A percentile compares a stretch with the other conserved stretches of the same genome.
These are phyloP conservation scores for Ceratobasidium sp. DNA, from an alignment of 1,284 basidiomycete genomes.

Conservation along the genomic window DNA sequence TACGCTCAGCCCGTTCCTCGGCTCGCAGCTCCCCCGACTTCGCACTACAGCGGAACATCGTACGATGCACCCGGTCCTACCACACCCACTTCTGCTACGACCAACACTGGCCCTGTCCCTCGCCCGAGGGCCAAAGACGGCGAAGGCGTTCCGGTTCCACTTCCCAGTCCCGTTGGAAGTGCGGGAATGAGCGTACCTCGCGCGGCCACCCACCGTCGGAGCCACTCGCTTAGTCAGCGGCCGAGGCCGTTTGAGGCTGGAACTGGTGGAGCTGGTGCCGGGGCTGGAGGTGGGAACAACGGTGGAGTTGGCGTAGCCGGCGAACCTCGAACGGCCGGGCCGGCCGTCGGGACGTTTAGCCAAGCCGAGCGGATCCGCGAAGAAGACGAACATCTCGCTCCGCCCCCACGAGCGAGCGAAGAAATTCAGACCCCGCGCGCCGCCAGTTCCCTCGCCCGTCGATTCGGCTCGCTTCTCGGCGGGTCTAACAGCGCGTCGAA, in stretches of 20 bases:
- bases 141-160: slow-evolving; percentile 37
- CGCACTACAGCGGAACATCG: slow-evolving; percentile 82
- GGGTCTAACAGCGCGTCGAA: slow-evolving; percentile 54
- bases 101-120: slow-evolving; percentile 47
- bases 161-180: slow-evolving; percentile 25
- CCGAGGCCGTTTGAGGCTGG: slow-evolving; percentile 63
- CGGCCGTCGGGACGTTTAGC: slow-evolving; percentile 68
- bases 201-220: slow-evolving; percentile 55
- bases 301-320: slow-evolving; percentile 42
- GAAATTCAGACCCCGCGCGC: slow-evolving; percentile 1
- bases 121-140: slow-evolving; percentile 51
- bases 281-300: not conserved
- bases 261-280: slow-evolving; percentile 44
- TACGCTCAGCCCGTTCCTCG: slow-evolving; percentile 87
- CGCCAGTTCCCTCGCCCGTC: slow-evolving; percentile 63
- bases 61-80: slow-evolving; percentile 72
- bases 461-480: slow-evolving; percentile 77
- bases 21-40: slow-evolving; percentile 83
- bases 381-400: slow-evolving; percentile 49
- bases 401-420: slow-evolving; percentile 46
- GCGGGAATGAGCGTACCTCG: slow-evolving; percentile 47
- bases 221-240: slow-evolving; percentile 80
- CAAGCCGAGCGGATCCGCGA: slow-evolving; percentile 53
- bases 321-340: slow-evolving; percentile 69
- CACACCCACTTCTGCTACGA: slow-evolving; percentile 64